Conservation (phyloP, 306 rosid species). For the Sophora flavescens region DNA sequence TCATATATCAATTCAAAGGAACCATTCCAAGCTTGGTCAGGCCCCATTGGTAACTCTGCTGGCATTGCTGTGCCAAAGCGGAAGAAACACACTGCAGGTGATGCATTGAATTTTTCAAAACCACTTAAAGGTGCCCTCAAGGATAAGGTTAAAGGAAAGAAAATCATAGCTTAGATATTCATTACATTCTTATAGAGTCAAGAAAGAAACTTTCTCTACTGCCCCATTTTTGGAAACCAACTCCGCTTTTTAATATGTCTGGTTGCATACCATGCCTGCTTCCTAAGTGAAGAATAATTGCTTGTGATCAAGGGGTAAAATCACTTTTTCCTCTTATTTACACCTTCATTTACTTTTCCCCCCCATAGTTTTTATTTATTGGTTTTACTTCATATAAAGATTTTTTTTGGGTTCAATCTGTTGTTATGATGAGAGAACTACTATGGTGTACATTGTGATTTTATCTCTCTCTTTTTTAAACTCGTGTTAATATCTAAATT, state of each 20-base stretch:
- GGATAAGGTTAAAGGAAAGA: constrained; percentile 79
- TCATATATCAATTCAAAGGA: constrained; percentile 74
- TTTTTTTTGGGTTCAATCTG: constrained; percentile 44
- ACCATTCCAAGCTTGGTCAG: constrained; percentile 79
- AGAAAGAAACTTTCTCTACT: constrained; percentile 37
- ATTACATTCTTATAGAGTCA: constrained; percentile 45
- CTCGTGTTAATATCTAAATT: constrained; percentile 53
- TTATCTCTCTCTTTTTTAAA: constrained; percentile 31
- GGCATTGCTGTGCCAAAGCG: constrained; percentile 60
- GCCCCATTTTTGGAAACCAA: constrained; percentile 41
- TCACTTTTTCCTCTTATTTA: constrained; percentile 33
- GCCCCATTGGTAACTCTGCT: constrained; percentile 74
- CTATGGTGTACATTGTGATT: constrained; percentile 60
- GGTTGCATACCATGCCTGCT: constrained; percentile 48
- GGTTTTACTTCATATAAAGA: constrained; percentile 30
- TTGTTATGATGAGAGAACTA: constrained; percentile 51
- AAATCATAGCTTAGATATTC: constrained; percentile 52
- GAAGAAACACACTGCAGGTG: constrained; percentile 67
- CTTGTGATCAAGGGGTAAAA: constrained; percentile 52
- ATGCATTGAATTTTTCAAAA: constrained; percentile 62
- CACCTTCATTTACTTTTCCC: constrained; percentile 33
- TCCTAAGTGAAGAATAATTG: constrained; percentile 48
- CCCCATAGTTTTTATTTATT: constrained; percentile 24
- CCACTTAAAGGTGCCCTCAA: constrained; percentile 49
- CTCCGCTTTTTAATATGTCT: constrained; percentile 23